A percentile compares a stretch with the other conserved stretches of the same genome.
Evolutionary conservation across 768 basidiomycete genomes (phyloP).

Genomic region (Omphalotus guepiniiformis): DNA sequence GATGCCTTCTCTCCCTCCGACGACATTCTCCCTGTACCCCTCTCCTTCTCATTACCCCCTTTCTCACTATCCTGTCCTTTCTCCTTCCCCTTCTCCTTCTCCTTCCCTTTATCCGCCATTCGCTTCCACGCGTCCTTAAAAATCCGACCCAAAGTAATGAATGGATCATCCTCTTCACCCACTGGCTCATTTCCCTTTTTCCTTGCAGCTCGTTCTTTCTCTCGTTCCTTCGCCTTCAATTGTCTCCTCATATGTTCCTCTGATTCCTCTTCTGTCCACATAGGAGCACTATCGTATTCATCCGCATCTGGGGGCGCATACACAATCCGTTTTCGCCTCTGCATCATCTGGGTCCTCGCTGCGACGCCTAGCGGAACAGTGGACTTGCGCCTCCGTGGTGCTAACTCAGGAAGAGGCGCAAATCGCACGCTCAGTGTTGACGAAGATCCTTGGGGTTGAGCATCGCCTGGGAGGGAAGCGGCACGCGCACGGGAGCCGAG

Average conservation of each 20-base stretch:
- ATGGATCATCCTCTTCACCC: slow-evolving; percentile 36
- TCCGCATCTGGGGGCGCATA: not conserved
- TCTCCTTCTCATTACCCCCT: too few species aligned
- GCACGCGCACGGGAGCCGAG: too few species aligned
- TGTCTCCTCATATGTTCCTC: slow-evolving; percentile 27
- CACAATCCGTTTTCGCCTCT: slow-evolving; percentile 26
- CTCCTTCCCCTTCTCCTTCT: slow-evolving; percentile 37
- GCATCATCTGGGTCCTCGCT: slow-evolving; percentile 40
- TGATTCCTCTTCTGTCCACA: slow-evolving; percentile 38
- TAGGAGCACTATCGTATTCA: not conserved
- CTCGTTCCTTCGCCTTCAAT: slow-evolving; percentile 15
- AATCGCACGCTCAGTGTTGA: too few species aligned
- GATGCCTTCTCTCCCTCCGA: too few species aligned
- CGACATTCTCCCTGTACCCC: too few species aligned
- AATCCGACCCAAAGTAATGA: slow-evolving; percentile 44
- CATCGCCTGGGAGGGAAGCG: too few species aligned
- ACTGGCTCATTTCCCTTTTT: slow-evolving; percentile 15
- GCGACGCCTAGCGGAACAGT: slow-evolving; percentile 52
- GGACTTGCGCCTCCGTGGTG: slow-evolving; percentile 45
- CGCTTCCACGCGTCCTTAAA: slow-evolving; percentile 53
- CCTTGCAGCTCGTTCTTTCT: slow-evolving; percentile 15
- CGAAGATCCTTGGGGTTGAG: too few species aligned
- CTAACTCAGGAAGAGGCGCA: slow-evolving; percentile 53
- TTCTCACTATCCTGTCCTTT: too few species aligned
- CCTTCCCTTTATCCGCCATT: slow-evolving; percentile 39